Percentiles rank a stretch among this genome's conserved stretches.
Conservation (phyloP, 108 stramenopile genomes). For the Epipyxis sp. region DNA sequence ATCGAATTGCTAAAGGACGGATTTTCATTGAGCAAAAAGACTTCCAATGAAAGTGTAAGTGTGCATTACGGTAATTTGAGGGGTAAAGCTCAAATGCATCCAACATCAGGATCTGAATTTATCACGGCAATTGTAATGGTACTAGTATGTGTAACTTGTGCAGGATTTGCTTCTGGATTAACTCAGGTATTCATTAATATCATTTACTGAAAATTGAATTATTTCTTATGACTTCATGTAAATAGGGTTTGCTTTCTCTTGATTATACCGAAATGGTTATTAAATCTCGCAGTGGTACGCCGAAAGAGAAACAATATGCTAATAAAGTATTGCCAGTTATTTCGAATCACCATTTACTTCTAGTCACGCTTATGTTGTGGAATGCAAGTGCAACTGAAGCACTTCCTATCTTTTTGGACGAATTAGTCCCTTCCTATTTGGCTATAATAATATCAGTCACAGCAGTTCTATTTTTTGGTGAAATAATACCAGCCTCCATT, state of each 20-base stretch:
- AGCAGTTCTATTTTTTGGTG: conserved; percentile 15
- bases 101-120: too few relatives aligned
- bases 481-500: conserved; percentile 22
- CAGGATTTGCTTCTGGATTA: conserved; percentile 84
- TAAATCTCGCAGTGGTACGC: conserved; percentile 32
- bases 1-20: too few relatives aligned
- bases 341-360: conserved; percentile 21
- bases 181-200: conserved; percentile 43
- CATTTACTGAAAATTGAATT: neutral
- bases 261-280: conserved; percentile 72
- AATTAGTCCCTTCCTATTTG: conserved; percentile 1
- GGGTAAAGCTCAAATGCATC: too few relatives aligned
- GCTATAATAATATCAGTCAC: conserved; percentile 29
- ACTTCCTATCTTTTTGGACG: conserved; percentile 26
- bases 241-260: conserved; percentile 77
- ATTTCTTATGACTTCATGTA: neutral
- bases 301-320: conserved; percentile 14
- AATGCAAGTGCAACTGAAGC: conserved; percentile 29
- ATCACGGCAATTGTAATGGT: neutral
- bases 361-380: conserved; percentile 24
- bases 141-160: conserved; percentile 65
- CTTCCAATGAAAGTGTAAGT: too few relatives aligned
- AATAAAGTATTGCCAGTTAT: conserved; percentile 19
- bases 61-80: too few relatives aligned
- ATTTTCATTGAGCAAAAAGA: too few relatives aligned